A percentile compares a stretch with the other conserved stretches of the same genome.
These are phyloP conservation scores for Flammula alnicola DNA, from an alignment of 1,284 basidiomycete species.

Conservation along the genomic window DNA sequence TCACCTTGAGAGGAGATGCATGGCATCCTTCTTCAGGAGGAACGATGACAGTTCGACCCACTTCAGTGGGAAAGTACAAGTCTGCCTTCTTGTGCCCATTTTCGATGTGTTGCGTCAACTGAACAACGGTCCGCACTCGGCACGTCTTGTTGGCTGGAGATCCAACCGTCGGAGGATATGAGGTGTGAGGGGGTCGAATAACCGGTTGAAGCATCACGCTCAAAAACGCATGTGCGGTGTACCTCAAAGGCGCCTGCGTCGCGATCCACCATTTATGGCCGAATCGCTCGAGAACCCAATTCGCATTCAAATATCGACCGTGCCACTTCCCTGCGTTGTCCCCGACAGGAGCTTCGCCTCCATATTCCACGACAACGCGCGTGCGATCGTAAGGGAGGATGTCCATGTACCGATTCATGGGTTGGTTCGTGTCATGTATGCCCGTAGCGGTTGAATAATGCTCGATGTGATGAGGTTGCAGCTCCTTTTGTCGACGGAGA, in stretches of 20 bases:
- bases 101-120: conserved; percentile 76
- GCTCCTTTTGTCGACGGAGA: conserved; percentile 14
- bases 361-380: conserved; percentile 54
- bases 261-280: conserved; percentile 85
- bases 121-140: conserved; percentile 74
- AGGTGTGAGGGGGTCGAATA: conserved; percentile 40
- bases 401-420: conserved; percentile 72
- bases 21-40: conserved; percentile 46
- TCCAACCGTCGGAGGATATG: conserved; percentile 12
- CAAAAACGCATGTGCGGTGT: conserved; percentile 76
- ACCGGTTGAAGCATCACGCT: conserved; percentile 62
- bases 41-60: conserved; percentile 60
- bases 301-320: conserved; percentile 79
- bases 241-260: conserved; percentile 75
- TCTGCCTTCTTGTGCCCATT: conserved; percentile 72
- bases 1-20: conserved; percentile 55
- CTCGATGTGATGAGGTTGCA: conserved; percentile 30
- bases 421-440: conserved; percentile 45
- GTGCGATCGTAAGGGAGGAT: conserved; percentile 82
- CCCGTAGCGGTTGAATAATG: conserved; percentile 63
- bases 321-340: conserved; percentile 23
- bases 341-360: conserved; percentile 12
- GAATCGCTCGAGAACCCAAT: conserved; percentile 74
- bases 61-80: conserved; percentile 67
- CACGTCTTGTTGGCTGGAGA: conserved; percentile 29